phyloP scores from a whole-genome alignment of 2,329 filamentous ascomycete genomes.

The Triangularia verruculosa region DNA sequence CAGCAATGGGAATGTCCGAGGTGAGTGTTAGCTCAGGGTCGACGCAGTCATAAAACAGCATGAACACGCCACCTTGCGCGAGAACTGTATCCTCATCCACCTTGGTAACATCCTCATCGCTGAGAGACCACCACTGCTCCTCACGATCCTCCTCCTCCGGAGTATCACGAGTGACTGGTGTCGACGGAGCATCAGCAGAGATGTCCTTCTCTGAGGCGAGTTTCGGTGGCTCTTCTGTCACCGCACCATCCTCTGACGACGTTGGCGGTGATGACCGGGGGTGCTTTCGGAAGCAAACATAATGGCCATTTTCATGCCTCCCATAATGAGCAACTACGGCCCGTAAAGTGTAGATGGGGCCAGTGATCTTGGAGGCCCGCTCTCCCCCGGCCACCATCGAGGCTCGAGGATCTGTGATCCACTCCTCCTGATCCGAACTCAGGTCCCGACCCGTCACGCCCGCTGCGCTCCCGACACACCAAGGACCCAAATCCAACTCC shows the following conservation, averaged over 20 bases:
- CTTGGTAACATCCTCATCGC: constrained; percentile 78
- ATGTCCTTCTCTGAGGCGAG: constrained; percentile 31
- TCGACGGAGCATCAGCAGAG: constrained; percentile 5
- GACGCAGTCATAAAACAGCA: constrained; percentile 90
- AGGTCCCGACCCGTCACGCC: constrained; percentile 25
- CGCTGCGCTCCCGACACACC: constrained; percentile 69
- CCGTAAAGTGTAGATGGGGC: constrained; percentile 70
- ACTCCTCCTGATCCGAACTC: constrained; percentile 54
- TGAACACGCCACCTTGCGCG: constrained; percentile 80
- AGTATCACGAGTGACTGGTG: constrained; percentile 4
- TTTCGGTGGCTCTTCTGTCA: constrained; percentile 18
- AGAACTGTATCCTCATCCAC: constrained; percentile 73
- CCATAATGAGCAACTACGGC: constrained; percentile 88
- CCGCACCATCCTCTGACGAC: constrained; percentile 10
- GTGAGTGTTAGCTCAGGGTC: constrained; percentile 43
- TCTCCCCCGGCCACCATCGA: constrained; percentile 69
- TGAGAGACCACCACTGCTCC: constrained; percentile 82
- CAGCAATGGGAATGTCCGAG: neutral
- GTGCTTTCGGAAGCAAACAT: constrained; percentile 83
- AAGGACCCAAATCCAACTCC: constrained; percentile 72
- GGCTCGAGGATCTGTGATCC: constrained; percentile 63
- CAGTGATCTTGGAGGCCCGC: constrained; percentile 49
- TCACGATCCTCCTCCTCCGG: constrained; percentile 29
- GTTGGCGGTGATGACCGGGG: constrained; percentile 22
- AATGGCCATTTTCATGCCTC: constrained; percentile 91